phyloP scores from a whole-genome alignment of 2,329 filamentous ascomycete species.

The Orbilia oligospora region DNA sequence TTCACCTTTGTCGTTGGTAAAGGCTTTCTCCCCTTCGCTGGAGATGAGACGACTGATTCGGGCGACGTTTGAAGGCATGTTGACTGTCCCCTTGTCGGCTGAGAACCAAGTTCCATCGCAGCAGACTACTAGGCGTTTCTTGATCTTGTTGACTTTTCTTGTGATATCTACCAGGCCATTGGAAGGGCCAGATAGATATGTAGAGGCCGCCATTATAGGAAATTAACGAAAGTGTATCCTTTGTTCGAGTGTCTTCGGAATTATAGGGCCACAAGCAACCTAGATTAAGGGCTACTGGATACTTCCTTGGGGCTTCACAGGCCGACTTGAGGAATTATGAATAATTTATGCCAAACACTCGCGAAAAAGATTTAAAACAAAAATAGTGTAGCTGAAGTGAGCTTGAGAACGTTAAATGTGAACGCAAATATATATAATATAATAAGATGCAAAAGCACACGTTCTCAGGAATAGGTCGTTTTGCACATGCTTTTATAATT shows the following conservation, averaged over 20 bases:
- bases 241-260: neutral
- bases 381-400: neutral
- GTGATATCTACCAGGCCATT: constrained; percentile 9
- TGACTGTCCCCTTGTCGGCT: constrained; percentile 61
- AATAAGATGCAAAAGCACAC: neutral
- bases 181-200: neutral
- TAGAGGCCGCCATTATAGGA: neutral
- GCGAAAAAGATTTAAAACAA: neutral
- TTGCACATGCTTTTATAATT: neutral
- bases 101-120: constrained; percentile 52
- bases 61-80: constrained; percentile 66
- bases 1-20: constrained; percentile 18
- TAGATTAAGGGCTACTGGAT: neutral
- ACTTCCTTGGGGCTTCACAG: neutral
- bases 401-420: neutral
- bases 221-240: neutral
- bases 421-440: neutral
- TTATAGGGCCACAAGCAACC: no score
- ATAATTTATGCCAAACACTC: neutral
- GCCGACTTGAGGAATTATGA: neutral
- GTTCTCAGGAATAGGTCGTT: neutral
- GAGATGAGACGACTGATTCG: constrained; percentile 65
- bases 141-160: constrained; percentile 18
- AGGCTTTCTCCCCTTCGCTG: constrained; percentile 64
- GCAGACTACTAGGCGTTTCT: constrained; percentile 37